These are phyloP conservation scores for Piromyces finnis DNA, from an alignment of 192 early-diverging fungal species.

Conservation along the genomic window DNA sequence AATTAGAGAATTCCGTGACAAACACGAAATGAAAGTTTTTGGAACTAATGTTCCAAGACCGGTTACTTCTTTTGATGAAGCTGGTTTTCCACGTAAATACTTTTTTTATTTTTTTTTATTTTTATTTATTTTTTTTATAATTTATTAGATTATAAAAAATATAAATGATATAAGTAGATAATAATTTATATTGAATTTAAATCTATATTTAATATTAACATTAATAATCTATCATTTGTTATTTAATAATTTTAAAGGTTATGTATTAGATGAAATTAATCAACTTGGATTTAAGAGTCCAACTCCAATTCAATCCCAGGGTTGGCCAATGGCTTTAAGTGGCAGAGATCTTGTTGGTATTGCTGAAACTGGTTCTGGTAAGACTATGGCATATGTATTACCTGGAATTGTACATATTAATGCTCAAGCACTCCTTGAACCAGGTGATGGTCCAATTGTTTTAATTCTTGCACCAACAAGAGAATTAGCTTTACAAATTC, in stretches of 20 bases:
- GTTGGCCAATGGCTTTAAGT: conserved; percentile 95
- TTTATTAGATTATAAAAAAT: too few species aligned
- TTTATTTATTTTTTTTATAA: too few species aligned
- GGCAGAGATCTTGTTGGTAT: conserved; percentile 86
- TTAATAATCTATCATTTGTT: too few species aligned
- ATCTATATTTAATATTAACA: too few species aligned
- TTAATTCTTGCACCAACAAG: conserved; percentile 90
- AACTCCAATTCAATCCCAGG: conserved; percentile 90
- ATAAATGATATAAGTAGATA: too few species aligned
- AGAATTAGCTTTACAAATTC: conserved; percentile 94
- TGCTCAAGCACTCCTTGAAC: conserved; percentile 79
- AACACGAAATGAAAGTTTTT: conserved; percentile 66
- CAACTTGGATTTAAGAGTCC: conserved; percentile 71
- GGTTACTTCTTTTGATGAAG: conserved; percentile 71
- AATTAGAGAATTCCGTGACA: conserved; percentile 54
- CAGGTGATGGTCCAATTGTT: conserved; percentile 91
- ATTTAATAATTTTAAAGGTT: conserved; percentile 22
- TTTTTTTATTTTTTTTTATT: too few species aligned
- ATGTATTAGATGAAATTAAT: conserved; percentile 73
- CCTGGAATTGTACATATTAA: conserved; percentile 98
- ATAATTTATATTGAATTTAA: too few species aligned
- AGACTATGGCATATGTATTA: conserved; percentile 84
- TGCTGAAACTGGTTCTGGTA: conserved; percentile 78
- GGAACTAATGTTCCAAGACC: conserved; percentile 83
- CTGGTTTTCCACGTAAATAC: conserved; percentile 58